phyloP scores from a whole-genome alignment of 2,329 filamentous ascomycete genomes.

The Aspergillus sp. region DNA sequence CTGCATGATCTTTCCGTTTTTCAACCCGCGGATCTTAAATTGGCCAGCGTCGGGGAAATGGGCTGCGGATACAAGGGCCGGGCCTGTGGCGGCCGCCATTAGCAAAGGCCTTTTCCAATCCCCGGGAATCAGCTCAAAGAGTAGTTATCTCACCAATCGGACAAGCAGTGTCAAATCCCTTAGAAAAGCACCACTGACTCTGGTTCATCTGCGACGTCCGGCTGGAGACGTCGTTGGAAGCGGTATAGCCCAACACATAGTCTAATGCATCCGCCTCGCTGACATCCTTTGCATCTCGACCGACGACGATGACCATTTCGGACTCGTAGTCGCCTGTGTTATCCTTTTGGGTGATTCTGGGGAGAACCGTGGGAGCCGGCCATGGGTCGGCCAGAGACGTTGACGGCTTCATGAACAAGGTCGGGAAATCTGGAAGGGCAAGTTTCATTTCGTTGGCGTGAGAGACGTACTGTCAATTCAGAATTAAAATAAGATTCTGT shows the following conservation, averaged over 20 bases:
- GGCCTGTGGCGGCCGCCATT: constrained; percentile 28
- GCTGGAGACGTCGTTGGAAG: constrained; percentile 56
- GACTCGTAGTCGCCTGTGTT: constrained; percentile 53
- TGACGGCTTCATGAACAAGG: constrained; percentile 52
- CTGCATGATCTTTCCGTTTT: constrained; percentile 48
- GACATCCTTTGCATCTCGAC: constrained; percentile 47
- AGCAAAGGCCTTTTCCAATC: background rate
- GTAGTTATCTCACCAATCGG: constrained; percentile 37
- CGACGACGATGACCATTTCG: constrained; percentile 51
- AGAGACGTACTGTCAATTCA: constrained; percentile 35
- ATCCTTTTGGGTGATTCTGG: constrained; percentile 45
- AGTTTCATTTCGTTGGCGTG: constrained; percentile 48
- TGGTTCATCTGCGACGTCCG: constrained; percentile 49
- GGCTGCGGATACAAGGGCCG: constrained; percentile 40
- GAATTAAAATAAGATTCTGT: no score
- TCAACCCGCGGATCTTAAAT: constrained; percentile 27
- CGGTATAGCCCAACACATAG: constrained; percentile 57
- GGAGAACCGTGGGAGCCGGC: constrained; percentile 44
- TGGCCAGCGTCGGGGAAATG: constrained; percentile 25
- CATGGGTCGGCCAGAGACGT: constrained; percentile 49
- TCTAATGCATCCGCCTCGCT: constrained; percentile 48
- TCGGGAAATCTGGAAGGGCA: constrained; percentile 46
- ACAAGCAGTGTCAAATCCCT: constrained; percentile 51
- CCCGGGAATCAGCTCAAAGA: background rate
- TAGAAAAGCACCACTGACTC: constrained; percentile 51